These are phyloP conservation scores for Euptelea pleiosperma DNA, from an alignment of 164 flowering plant species.

Conservation along the genomic window DNA sequence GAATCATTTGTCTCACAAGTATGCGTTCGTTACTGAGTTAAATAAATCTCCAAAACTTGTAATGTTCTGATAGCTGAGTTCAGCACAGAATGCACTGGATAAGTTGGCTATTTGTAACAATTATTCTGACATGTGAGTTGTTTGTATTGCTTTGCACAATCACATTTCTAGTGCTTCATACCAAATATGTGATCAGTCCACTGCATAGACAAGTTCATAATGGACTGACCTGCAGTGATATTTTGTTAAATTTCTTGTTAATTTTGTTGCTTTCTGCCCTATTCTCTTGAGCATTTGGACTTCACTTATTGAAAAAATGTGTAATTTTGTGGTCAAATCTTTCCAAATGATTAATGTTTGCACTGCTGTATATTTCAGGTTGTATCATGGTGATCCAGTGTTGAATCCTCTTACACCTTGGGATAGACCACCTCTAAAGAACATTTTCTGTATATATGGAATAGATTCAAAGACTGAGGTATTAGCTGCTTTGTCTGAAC, in stretches of 20 bases:
- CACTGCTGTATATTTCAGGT: conserved; percentile 51
- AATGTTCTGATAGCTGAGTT: no score
- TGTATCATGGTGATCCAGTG: conserved; percentile 89
- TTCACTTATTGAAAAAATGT: background rate
- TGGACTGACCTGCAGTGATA: no score
- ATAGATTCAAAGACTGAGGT: conserved; percentile 89
- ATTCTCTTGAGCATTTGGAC: background rate
- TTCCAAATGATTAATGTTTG: conserved; percentile 9
- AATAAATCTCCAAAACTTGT: no score
- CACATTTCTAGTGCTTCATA: background rate
- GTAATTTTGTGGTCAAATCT: conserved; percentile 4
- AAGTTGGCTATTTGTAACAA: background rate
- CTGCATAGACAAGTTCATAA: no score
- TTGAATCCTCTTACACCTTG: conserved; percentile 95
- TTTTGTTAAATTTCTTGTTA: no score
- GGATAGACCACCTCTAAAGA: conserved; percentile 99
- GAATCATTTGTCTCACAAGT: no score
- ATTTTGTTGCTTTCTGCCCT: background rate
- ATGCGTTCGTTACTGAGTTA: no score
- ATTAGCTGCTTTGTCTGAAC: conserved; percentile 11
- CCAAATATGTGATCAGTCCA: background rate
- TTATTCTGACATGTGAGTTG: background rate
- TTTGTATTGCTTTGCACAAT: background rate
- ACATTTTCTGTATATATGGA: conserved; percentile 92
- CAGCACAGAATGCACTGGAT: no score